Base-by-base conservation (phyloP, 257 asterid species). In the Knoxia roxburghii region DNA sequence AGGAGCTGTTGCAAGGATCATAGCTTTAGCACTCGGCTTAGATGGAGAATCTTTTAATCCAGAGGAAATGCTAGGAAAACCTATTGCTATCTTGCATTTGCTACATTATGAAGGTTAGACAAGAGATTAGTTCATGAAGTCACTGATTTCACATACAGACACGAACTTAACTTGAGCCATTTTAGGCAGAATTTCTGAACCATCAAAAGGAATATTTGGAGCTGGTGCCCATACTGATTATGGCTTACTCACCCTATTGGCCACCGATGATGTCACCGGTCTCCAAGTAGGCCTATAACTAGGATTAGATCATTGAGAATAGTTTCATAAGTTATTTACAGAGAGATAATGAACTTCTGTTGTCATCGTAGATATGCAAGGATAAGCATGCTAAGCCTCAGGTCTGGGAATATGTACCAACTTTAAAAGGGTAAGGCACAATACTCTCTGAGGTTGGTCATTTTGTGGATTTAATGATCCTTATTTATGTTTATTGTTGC, bases 181-280 rank as follows among this genome's bases (percentile, higher is more conserved):
- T 60, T 67, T 65, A 88, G 97, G 71, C 72, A 81, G 26, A 76
- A 61, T 68, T 52, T 93, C 97, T 61, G 96, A 93, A 50, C 97
- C 99, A 62, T 76, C 73, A 52, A 85, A 80, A 29, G 97, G 97
- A 68, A 88, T 90, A 71, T 86, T 73, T 60, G 99, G 99, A 80
- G 99, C 97, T 27, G 99, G 99, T 21, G 97, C 96, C 76, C 99
- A 93, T 74, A 76, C 91, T 70, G 99, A 90, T 82, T 93, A 29
- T 65, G 96, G 95, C 68, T 76, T 93, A 23, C 77, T 93, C 52
- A 90, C 99, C 64, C 95, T 90, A 65, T 80, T 90, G 79, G 96
- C 95, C 23, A 88, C 95, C 39, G 97, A 88, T 66, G 79, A 86
- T 75, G 81, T 37, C 41, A 37, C 43, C 68, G 99, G 97, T 61